Evolutionary conservation across 1,284 basidiomycete species (phyloP), one percentile per base, ranked within the genome.

Genomic region (Rhodotorula sp.): DNA sequence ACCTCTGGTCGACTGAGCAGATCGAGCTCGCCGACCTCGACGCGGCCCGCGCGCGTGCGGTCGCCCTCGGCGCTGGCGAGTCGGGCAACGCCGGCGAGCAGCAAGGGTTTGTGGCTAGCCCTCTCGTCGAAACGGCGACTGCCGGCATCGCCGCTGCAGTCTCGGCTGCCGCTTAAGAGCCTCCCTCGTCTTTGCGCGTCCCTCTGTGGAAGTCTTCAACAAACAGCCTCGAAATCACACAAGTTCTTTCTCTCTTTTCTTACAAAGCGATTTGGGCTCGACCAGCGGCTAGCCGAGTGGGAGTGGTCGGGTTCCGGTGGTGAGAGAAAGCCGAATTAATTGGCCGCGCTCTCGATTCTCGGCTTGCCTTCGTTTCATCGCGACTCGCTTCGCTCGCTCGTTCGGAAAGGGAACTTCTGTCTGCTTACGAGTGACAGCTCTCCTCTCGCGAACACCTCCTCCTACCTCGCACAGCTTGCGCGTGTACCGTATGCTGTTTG

Each of bases 1-100:
- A 74, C 67, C 57, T 74, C 8, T 74, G 72, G 72, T 67, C 56
- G 7, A 22, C 24, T 1, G 67, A 67, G 62, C 69, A 69, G 63
- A 70, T 74, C 60, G 64, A 37, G 37, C 63, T 73, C 18, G 33
- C n/a, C 20, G 68, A 70, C 49, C 60, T 71, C 66, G 69, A 64
- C 18, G 62, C 53, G 17, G 69, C 69, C 14, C 64, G 67, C 42
- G 42, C 53, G 49, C n/a, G n/a, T 14, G 64, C 57, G 14, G 37
- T 29, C 3, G 33, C 55, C 10, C n/a, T 42, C 30, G 42, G 24
- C 3, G 42, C 57, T 18, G 45, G 54, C 30, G 12, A n/a, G 48
- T 44, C 51, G 26, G 58, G n/a, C 4, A 10, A 29, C 17, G 59
- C 29, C 42, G 51, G 54, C 37, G 15, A 37, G 17, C 46, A 37